phyloP scores from a whole-genome alignment of 23 red algal species.

The Gracilaria domingensis region DNA sequence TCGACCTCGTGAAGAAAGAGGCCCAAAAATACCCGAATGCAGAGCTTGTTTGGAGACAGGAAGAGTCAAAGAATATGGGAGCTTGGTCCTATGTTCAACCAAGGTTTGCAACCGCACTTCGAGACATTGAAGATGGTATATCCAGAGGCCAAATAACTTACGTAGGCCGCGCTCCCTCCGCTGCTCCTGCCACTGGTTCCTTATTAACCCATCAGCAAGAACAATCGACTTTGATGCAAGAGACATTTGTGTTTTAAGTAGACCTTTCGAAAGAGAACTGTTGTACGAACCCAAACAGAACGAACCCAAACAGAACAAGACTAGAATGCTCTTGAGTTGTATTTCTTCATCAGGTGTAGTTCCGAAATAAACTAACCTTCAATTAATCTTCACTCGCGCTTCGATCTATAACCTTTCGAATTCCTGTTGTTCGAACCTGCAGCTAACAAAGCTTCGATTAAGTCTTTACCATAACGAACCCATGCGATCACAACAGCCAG shows the following conservation, averaged over 20 bases:
- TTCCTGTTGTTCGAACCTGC: neutral
- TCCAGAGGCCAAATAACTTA: conserved; percentile 75
- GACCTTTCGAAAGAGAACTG: neutral
- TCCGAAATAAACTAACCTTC: conserved; percentile 16
- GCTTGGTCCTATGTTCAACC: conserved; percentile 98
- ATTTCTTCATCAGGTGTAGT: neutral
- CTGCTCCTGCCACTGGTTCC: conserved; percentile 93
- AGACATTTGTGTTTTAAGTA: conserved; percentile 56
- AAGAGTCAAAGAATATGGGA: conserved; percentile 99
- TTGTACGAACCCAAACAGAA: neutral
- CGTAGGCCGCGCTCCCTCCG: conserved; percentile 87
- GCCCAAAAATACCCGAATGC: conserved; percentile 89
- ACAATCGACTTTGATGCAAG: conserved; percentile 73
- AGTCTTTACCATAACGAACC: conserved; percentile 37
- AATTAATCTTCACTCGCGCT: conserved; percentile 16
- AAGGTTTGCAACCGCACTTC: conserved; percentile 88
- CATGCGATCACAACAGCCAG: conserved; percentile 24
- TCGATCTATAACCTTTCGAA: conserved; percentile 9
- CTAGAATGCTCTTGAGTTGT: too few relatives aligned
- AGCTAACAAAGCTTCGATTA: conserved; percentile 27
- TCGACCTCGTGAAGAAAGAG: conserved; percentile 82
- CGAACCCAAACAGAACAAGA: neutral
- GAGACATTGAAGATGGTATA: conserved; percentile 51
- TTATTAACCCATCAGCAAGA: conserved; percentile 81
- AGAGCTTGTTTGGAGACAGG: conserved; percentile 95